Base-by-base conservation (phyloP, 1,139 yeast species). In the Pichia sp. region DNA sequence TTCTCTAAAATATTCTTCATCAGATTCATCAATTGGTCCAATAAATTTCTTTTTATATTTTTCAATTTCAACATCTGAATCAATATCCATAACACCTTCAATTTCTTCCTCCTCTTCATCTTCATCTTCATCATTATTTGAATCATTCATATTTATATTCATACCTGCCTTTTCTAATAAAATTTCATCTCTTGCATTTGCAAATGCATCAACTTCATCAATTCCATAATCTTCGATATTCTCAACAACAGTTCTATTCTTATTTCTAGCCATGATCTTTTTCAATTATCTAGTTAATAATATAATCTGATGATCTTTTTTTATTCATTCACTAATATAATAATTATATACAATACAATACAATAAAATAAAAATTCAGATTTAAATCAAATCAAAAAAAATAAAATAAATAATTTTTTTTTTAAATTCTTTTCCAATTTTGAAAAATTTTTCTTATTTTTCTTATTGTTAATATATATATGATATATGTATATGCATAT, bases 201-300 rank as follows among this genome's bases (percentile, higher is more conserved):
- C 81, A 65, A 85, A 83, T 31, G 75, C 78, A 62, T 86, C 95
- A 9, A 86, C 83, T 59, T 85, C 95, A 61, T 83, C 82, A 35
- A 75, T 62, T 9, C 71, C 79, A 45, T 66, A 60, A 27, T 70
- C 72, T 46, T 56, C 61, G 11, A n/a, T 28, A 54, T 58, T 53
- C 49, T 54, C 46, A 26, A 57, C 58, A 56, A 29, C 18, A 8
- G 4, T 45, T 52, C 36, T 48, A 40, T 27, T 43, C 59, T 51
- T 48, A 44, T 42, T 45, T 49, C 46, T 46, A 42, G 49, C 56
- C 55, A 56, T 55, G 38, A 10, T 44, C 7, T 5, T 5, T 2
- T 18, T 26, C n/a, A 9, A 4, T 26, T 18, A 18, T 18, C 18
- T 18, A 18, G 1, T 1, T 18, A 18, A 18, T 18, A 18, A 18